Evolutionary conservation across 768 basidiomycete genomes (phyloP).

Genomic region (Macrolepiota fuliginosa): DNA sequence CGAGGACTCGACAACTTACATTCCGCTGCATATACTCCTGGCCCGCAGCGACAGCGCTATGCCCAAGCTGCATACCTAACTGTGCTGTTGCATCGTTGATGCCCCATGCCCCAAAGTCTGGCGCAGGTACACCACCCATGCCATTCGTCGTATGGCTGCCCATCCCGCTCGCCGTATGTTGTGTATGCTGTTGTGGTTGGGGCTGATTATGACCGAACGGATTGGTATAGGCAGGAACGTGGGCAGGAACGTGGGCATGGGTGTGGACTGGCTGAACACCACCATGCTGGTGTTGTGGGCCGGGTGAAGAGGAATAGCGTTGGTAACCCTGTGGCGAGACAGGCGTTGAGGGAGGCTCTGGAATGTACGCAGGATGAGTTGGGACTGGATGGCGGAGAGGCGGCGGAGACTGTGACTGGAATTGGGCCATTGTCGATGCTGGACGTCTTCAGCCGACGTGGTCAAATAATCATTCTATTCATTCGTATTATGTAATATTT

Average conservation of each 20-base stretch:
- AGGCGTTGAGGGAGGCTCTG: conserved; percentile 76
- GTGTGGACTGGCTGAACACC: conserved; percentile 18
- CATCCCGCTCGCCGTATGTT: background rate
- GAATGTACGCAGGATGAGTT: conserved; percentile 84
- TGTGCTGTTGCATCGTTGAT: conserved; percentile 93
- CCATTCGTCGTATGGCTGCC: too few species aligned
- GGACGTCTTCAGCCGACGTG: too few species aligned
- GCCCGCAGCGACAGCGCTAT: conserved; percentile 87
- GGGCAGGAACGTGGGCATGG: conserved; percentile 22
- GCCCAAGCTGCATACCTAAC: conserved; percentile 94
- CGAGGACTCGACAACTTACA: conserved; percentile 42
- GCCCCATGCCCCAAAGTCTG: conserved; percentile 73
- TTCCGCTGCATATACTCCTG: conserved; percentile 96
- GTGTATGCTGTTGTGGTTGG: conserved; percentile 24
- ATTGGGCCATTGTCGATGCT: background rate
- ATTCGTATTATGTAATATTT: too few species aligned
- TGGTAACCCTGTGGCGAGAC: conserved; percentile 74
- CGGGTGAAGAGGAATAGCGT: conserved; percentile 65
- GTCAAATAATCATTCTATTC: too few species aligned
- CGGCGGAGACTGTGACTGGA: conserved; percentile 50
- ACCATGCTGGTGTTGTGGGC: conserved; percentile 28
- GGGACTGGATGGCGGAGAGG: conserved; percentile 87
- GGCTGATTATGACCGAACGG: conserved; percentile 48
- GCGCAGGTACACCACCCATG: conserved; percentile 16
- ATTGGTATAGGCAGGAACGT: conserved; percentile 45